Evolutionary conservation across 192 early-diverging fungal species (phyloP).

Genomic region (Geranomyces variabilis): DNA sequence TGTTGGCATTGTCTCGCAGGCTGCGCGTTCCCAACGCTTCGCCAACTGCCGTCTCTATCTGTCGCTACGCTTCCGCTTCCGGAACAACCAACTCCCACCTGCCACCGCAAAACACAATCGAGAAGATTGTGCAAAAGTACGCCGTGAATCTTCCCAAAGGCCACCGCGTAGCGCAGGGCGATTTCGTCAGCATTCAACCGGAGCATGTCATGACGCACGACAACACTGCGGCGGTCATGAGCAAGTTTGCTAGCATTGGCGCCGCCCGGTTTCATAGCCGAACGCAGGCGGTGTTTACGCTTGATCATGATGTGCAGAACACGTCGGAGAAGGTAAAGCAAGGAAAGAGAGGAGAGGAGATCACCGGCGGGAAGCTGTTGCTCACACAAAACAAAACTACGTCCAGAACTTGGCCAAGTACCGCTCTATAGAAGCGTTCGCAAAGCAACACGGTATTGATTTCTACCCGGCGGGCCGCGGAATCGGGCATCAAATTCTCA

Average conservation of each 20-base stretch:
- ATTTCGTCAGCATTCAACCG: slow-evolving; percentile 93
- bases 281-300: slow-evolving; percentile 87
- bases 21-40: too few relatives aligned
- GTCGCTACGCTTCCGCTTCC: too few relatives aligned
- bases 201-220: slow-evolving; percentile 96
- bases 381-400: too few relatives aligned
- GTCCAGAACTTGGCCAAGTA: slow-evolving; percentile 85
- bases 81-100: too few relatives aligned
- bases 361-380: neutral
- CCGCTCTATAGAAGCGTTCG: slow-evolving; percentile 81
- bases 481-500: slow-evolving; percentile 97
- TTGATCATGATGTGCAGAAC: slow-evolving; percentile 99
- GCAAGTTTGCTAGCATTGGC: slow-evolving; percentile 92
- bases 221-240: slow-evolving; percentile 93
- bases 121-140: slow-evolving; percentile 95
- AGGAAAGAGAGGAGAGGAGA: too few relatives aligned
- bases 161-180: slow-evolving; percentile 78
- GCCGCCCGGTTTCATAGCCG: slow-evolving; percentile 80
- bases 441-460: slow-evolving; percentile 74
- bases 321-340: slow-evolving; percentile 72
- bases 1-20: too few relatives aligned
- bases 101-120: slow-evolving; percentile 85
- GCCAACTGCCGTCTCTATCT: too few relatives aligned
- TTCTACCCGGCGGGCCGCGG: slow-evolving; percentile 97
- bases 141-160: slow-evolving; percentile 72